Conservation (phyloP, 2,329 filamentous ascomycete genomes). For the Nothophoma quercina region DNA sequence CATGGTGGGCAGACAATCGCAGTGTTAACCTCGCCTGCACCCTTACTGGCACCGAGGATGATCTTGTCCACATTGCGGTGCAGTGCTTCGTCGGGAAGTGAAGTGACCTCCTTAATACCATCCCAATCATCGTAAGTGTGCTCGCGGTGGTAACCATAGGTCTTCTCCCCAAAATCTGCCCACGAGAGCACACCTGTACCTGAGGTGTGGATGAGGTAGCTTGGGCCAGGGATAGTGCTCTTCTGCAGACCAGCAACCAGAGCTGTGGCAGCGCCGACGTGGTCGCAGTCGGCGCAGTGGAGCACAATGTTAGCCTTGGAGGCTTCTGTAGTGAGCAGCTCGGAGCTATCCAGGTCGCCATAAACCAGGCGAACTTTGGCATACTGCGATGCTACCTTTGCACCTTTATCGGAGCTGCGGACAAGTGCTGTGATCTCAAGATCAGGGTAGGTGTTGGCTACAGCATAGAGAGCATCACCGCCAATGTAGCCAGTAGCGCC, state of each 20-base stretch:
- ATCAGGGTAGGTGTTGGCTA: slow-evolving; percentile 57
- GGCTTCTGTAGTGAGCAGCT: slow-evolving; percentile 38
- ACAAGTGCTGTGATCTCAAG: slow-evolving; percentile 60
- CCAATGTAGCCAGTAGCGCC: slow-evolving; percentile 46
- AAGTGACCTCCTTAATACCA: slow-evolving; percentile 63
- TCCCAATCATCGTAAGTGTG: slow-evolving; percentile 67
- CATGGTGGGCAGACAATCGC: slow-evolving; percentile 69
- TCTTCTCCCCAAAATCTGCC: slow-evolving; percentile 56
- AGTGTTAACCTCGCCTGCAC: slow-evolving; percentile 54
- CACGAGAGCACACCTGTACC: slow-evolving; percentile 65
- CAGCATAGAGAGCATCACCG: slow-evolving; percentile 40
- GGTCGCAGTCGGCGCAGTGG: slow-evolving; percentile 47
- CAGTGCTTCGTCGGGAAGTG: slow-evolving; percentile 63
- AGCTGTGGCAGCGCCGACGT: slow-evolving; percentile 34
- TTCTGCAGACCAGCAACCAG: slow-evolving; percentile 50
- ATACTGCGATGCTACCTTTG: slow-evolving; percentile 55
- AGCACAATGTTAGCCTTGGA: slow-evolving; percentile 41
- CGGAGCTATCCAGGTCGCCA: slow-evolving; percentile 50
- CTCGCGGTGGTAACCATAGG: slow-evolving; percentile 56
- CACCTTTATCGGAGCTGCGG: slow-evolving; percentile 58
- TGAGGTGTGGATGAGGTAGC: slow-evolving; percentile 62
- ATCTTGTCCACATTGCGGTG: slow-evolving; percentile 76
- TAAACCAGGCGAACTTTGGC: slow-evolving; percentile 60
- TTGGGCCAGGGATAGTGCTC: slow-evolving; percentile 44
- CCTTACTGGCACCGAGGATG: slow-evolving; percentile 60